Evolutionary conservation across 2,329 filamentous ascomycete species (phyloP), one percentile per base, ranked within the genome.

Genomic region (Furcasterigmium sp.): DNA sequence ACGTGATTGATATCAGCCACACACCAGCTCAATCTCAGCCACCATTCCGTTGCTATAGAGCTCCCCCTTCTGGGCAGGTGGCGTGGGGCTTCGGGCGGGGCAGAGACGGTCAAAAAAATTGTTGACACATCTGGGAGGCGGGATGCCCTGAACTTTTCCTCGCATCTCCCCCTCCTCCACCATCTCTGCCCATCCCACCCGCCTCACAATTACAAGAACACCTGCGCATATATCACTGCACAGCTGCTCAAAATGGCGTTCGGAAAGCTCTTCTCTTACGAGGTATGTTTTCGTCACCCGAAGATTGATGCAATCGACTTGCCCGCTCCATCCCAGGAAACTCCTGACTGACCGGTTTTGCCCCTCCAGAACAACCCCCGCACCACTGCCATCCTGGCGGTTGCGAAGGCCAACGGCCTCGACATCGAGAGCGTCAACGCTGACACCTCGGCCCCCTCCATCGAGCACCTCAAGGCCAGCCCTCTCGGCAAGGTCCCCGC

Each of bases 331-430:
- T 35, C 17, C n/a, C n/a, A 35, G 11, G 23, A 8, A 18, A 14
- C 20, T n/a, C 20, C 28, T 4, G 58, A 75, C 56, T 61, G 54
- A 62, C 55, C 49, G 53, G 44, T 50, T 53, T 43, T 47, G 32
- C 48, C 51, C 49, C 56, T 47, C n/a, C 64, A 96, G 91, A 80
- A 78, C 66, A 95, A 96, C 81, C 77, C 87, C 71, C 91, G 91
- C 77, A 87, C 85, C 69, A 87, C 85, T 62, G 84, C 84, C 67
- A 87, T 95, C 71, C 82, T 85, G 68, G 91, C 88, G 60, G 88
- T 96, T 64, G 93, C 93, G 60, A 97, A 98, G 85, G 90, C 89
- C 75, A 97, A 97, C 75, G 84, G 86, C 67, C 81, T 98, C 65
- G 90, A 97, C 55, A 70, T 98, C 58, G 89, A 96, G 72, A 70